A percentile compares a stretch with the other conserved stretches of the same genome.
Evolutionary conservation across 768 basidiomycete genomes (phyloP).

Genomic region (Leccinum longicurvipes): DNA sequence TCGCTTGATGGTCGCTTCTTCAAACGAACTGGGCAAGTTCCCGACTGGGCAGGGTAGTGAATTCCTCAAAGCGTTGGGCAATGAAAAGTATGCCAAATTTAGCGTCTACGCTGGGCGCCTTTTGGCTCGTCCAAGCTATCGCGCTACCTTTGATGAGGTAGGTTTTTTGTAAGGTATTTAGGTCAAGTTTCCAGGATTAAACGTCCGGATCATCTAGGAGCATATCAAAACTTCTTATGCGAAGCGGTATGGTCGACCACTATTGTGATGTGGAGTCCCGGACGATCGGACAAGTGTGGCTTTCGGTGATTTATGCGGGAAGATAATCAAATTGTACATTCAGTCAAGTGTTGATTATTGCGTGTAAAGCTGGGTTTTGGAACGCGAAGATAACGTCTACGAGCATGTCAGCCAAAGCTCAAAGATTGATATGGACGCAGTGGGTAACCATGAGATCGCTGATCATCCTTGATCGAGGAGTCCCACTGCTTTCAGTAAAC

Average conservation of each 20-base stretch:
- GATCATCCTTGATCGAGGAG: not conserved
- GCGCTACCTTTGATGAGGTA: slow-evolving; percentile 53
- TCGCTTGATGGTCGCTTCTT: slow-evolving; percentile 42
- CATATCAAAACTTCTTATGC: not conserved
- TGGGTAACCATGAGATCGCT: not conserved
- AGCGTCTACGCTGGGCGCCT: slow-evolving; percentile 47
- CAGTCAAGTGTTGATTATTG: not conserved
- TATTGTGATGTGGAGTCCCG: not conserved
- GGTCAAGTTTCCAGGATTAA: not conserved
- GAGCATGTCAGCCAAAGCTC: not conserved
- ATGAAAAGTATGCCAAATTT: slow-evolving; percentile 47
- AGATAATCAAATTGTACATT: not conserved
- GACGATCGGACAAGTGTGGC: not conserved
- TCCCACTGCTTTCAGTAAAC: not conserved
- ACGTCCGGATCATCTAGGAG: slow-evolving; percentile 8
- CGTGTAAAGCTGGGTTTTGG: not conserved
- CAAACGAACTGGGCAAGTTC: slow-evolving; percentile 52
- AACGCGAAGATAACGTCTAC: not conserved
- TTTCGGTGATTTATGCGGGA: not conserved
- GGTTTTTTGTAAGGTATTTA: slow-evolving; percentile 12
- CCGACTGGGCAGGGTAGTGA: slow-evolving; percentile 46
- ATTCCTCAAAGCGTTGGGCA: slow-evolving; percentile 38
- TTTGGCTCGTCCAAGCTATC: slow-evolving; percentile 50
- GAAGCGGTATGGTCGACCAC: slow-evolving; percentile 3
- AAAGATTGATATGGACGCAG: not conserved